Conservation (phyloP, 768 basidiomycete genomes). For the Lactarius psammicola region DNA sequence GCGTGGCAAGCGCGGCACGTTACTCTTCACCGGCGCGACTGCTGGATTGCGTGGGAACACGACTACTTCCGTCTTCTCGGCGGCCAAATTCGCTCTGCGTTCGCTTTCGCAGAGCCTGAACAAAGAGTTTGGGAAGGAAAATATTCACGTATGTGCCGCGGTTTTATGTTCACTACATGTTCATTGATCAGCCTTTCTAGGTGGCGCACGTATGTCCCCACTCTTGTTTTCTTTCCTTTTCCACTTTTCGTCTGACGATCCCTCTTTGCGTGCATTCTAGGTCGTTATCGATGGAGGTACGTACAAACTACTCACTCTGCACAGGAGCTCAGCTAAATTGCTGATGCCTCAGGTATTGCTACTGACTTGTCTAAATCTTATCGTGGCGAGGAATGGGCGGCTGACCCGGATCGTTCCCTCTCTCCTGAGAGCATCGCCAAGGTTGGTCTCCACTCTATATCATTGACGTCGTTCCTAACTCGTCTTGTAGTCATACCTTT, state of each 20-base stretch:
- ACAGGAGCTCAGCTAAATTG: neutral
- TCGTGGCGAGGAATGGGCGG: slow-evolving; percentile 39
- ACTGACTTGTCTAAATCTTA: slow-evolving; percentile 8
- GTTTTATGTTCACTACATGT: slow-evolving; percentile 36
- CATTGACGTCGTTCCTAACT: neutral
- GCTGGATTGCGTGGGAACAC: slow-evolving; percentile 42
- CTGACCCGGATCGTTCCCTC: slow-evolving; percentile 49
- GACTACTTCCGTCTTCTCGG: slow-evolving; percentile 41
- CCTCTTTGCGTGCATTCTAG: slow-evolving; percentile 35
- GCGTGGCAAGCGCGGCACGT: slow-evolving; percentile 40
- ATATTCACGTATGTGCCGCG: slow-evolving; percentile 40
- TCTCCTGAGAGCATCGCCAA: slow-evolving; percentile 68
- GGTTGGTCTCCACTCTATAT: slow-evolving; percentile 37
- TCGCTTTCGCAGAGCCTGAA: slow-evolving; percentile 45
- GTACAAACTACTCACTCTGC: slow-evolving; percentile 3
- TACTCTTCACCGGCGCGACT: slow-evolving; percentile 48
- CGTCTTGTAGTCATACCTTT: slow-evolving; percentile 54
- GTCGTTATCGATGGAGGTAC: slow-evolving; percentile 67
- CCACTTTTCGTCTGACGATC: neutral
- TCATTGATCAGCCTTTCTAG: neutral
- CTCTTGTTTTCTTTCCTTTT: neutral
- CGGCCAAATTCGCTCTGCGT: slow-evolving; percentile 42
- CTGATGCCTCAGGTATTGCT: slow-evolving; percentile 33
- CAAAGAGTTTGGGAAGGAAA: slow-evolving; percentile 46
- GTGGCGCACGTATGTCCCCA: slow-evolving; percentile 9